Evolutionary conservation across 2,329 filamentous ascomycete species (phyloP).

Genomic region (Blumeria hordei): DNA sequence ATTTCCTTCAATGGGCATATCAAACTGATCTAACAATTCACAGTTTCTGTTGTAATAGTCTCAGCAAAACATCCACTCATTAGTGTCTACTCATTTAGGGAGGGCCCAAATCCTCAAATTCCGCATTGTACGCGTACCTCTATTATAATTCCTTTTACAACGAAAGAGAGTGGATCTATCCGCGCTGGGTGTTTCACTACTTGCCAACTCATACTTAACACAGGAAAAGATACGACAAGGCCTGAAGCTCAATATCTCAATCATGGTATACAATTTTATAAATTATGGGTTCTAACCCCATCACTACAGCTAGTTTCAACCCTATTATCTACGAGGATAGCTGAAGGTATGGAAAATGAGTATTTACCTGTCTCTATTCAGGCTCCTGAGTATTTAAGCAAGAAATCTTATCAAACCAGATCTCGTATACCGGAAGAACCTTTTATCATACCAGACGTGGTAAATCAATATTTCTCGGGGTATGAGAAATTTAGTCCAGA

Average conservation of each 20-base stretch:
- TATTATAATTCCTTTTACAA: slow-evolving; percentile 4
- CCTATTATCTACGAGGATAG: slow-evolving; percentile 10
- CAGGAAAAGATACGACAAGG: slow-evolving; percentile 1
- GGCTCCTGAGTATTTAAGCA: not conserved
- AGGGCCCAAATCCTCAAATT: not conserved
- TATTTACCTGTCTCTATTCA: too few relatives aligned
- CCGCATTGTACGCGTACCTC: slow-evolving; percentile 7
- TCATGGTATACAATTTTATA: slow-evolving; percentile 21
- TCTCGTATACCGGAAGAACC: slow-evolving; percentile 5
- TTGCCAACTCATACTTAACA: slow-evolving; percentile 3
- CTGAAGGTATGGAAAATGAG: too few relatives aligned
- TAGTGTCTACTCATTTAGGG: slow-evolving; percentile 11
- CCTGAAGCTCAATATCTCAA: slow-evolving; percentile 13
- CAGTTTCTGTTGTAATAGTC: slow-evolving; percentile 10
- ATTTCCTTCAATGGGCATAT: not conserved
- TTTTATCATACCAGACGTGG: slow-evolving; percentile 11
- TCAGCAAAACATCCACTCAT: slow-evolving; percentile 9
- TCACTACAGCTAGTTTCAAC: slow-evolving; percentile 22
- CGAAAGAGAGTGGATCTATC: not conserved
- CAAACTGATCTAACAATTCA: slow-evolving; percentile 4
- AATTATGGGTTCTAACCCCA: slow-evolving; percentile 20
- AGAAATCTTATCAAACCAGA: slow-evolving; percentile 1
- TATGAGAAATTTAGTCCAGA: too few relatives aligned
- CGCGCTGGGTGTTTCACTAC: slow-evolving; percentile 5
- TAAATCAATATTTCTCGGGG: not conserved